Conservation (phyloP, 1,284 basidiomycete genomes). For the Ceratobasidium sp. region DNA sequence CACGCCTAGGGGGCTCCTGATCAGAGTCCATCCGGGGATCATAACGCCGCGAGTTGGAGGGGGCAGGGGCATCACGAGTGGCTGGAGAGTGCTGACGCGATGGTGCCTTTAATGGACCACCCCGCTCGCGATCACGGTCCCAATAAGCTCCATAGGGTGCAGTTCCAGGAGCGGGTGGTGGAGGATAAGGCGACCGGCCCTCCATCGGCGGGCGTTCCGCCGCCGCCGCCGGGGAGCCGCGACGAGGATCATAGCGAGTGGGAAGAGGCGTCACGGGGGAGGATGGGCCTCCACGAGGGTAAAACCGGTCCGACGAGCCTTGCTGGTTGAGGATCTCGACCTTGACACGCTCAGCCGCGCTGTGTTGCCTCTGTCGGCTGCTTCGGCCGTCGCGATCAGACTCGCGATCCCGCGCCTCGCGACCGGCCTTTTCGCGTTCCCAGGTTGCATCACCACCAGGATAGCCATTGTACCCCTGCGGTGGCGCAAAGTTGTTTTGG, state of each 20-base stretch:
- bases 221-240: constrained; percentile 31
- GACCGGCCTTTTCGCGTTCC: constrained; percentile 33
- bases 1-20: constrained; percentile 48
- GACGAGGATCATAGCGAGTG: constrained; percentile 42
- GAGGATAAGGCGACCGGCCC: constrained; percentile 39
- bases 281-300: constrained; percentile 20
- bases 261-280: constrained; percentile 24
- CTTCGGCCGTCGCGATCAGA: constrained; percentile 39
- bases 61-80: constrained; percentile 18
- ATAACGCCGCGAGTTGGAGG: constrained; percentile 51
- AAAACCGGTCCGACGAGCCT: not conserved
- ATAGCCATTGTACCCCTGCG: constrained; percentile 5
- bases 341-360: constrained; percentile 31
- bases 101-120: constrained; percentile 41
- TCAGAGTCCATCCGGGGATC: constrained; percentile 55
- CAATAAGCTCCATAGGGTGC: constrained; percentile 54
- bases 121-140: constrained; percentile 58
- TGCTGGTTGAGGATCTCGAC: constrained; percentile 40
- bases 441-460: constrained; percentile 26
- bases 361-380: constrained; percentile 28
- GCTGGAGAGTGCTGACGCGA: constrained; percentile 43
- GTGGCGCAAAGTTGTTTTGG: constrained; percentile 42
- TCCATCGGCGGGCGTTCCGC: constrained; percentile 30
- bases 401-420: constrained; percentile 39
- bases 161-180: not conserved